A percentile compares a stretch with the other conserved stretches of the same genome.
Conservation (phyloP, 2,329 filamentous ascomycete species). For the Ophiostoma quercus region DNA sequence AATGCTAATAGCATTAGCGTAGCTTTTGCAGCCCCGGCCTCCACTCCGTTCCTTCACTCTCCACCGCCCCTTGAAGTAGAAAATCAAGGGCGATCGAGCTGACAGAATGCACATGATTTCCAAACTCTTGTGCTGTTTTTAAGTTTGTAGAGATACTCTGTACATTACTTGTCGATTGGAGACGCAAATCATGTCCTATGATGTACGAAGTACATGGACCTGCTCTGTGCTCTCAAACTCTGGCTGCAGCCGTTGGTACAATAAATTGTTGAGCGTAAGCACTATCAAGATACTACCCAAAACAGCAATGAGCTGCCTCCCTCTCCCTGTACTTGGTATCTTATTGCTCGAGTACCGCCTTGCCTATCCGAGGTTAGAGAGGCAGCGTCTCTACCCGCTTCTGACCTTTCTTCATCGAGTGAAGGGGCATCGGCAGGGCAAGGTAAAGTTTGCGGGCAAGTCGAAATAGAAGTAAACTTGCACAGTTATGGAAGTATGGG, state of each 20-base stretch:
- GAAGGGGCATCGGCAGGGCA: constrained; percentile 23
- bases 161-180: not conserved
- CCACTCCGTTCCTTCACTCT: constrained; percentile 7
- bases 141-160: not conserved
- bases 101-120: not conserved
- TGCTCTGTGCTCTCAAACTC: not conserved
- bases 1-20: not conserved
- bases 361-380: constrained; percentile 27
- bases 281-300: not conserved
- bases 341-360: constrained; percentile 15
- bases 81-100: constrained; percentile 3
- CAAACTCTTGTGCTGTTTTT: not conserved
- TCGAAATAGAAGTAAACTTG: not conserved
- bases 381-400: constrained; percentile 26
- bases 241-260: not conserved
- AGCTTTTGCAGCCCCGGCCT: constrained; percentile 2
- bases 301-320: not conserved
- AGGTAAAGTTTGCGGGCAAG: constrained; percentile 11
- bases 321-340: not conserved
- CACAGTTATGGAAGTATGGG: constrained; percentile 14
- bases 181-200: not conserved
- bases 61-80: constrained; percentile 13
- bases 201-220: not conserved
- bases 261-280: not conserved
- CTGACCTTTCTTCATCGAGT: constrained; percentile 28